Base-by-base conservation (phyloP, 306 rosid species). In the Fragaria ananassa region DNA sequence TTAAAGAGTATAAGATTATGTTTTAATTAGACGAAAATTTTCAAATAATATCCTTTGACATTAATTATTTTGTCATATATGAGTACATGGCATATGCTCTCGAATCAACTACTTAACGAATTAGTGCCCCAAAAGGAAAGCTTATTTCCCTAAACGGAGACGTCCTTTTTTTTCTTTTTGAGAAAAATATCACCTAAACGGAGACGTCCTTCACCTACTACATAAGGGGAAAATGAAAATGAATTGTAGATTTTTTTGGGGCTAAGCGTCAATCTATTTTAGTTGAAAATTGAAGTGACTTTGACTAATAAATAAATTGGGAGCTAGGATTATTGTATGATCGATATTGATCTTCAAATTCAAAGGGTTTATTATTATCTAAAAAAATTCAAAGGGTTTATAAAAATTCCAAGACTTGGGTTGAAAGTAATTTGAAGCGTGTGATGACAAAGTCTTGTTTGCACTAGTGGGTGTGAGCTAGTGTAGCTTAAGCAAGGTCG, bases 321-420 rank as follows among this genome's bases (percentile, higher is more conserved):
- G 10, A 46, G n/a, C 14, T 57, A 44, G 47, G 17, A 10, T 4
- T 62, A 15, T 31, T 62, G 37, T 10, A 44, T 15, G 68, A 44
- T 44, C 47, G 14, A 58, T 57, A 10, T 39, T n/a, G 18, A 42
- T 53, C 64, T 3, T 53, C 64, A 39, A 72, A 72, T 56, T 56
- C 67, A 39, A 39, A 72, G 64, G 23, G 31, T 31, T 31, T 31
- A 31, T 31, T 31, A 31, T 31, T 31, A 31, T 31, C 35, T 31
- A 3, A 31, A 31, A 31, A 39, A 72, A 72, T 56, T 56, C 67
- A 39, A 39, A 72, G 75, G 23, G 19, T 31, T 10, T 19, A 10
- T 2, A 53, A 50, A 34, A 71, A 72, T 56, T 72, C 67, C 21
- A 37, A 23, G 67, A 72, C 76, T 57, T 39, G 25, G 74, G 47